A percentile compares a stretch with the other conserved stretches of the same genome.
Conservation (phyloP, 768 basidiomycete genomes). For the Mycena latifolia region DNA sequence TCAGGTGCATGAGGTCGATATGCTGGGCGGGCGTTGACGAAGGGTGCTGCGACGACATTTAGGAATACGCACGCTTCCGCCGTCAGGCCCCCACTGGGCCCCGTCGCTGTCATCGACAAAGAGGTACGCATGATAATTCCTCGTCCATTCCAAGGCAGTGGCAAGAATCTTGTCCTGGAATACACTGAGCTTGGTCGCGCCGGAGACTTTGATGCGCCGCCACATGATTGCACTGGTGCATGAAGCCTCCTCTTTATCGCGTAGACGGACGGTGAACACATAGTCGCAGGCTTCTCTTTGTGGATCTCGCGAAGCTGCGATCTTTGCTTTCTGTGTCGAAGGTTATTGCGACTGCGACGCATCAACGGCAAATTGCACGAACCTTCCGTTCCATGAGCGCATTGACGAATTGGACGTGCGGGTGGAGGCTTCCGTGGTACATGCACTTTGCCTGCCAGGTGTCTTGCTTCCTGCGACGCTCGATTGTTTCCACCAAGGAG, state of each 20-base stretch:
- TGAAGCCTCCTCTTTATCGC: conserved; percentile 9
- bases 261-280: conserved; percentile 20
- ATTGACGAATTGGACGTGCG: conserved; percentile 20
- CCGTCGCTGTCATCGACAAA: conserved; percentile 26
- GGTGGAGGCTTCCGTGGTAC: conserved; percentile 20
- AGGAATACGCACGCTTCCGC: conserved; percentile 6
- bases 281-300: conserved; percentile 22
- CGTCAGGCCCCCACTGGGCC: conserved; percentile 8
- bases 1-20: conserved; percentile 23
- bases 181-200: conserved; percentile 46
- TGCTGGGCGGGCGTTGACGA: not conserved
- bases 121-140: conserved; percentile 27
- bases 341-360: not conserved
- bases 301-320: conserved; percentile 19
- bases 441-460: conserved; percentile 1
- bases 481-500: not conserved
- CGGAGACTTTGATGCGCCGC: conserved; percentile 48
- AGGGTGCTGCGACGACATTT: not conserved
- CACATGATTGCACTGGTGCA: conserved; percentile 27
- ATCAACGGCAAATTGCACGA: no score
- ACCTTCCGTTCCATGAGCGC: conserved; percentile 23
- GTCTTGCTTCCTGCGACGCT: conserved; percentile 3
- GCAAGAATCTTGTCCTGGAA: conserved; percentile 51
- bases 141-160: conserved; percentile 49
- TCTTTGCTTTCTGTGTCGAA: conserved; percentile 10